These are phyloP conservation scores for Phytophthora fragariaefolia DNA, from an alignment of 352 stramenopile genomes.

Conservation along the genomic window DNA sequence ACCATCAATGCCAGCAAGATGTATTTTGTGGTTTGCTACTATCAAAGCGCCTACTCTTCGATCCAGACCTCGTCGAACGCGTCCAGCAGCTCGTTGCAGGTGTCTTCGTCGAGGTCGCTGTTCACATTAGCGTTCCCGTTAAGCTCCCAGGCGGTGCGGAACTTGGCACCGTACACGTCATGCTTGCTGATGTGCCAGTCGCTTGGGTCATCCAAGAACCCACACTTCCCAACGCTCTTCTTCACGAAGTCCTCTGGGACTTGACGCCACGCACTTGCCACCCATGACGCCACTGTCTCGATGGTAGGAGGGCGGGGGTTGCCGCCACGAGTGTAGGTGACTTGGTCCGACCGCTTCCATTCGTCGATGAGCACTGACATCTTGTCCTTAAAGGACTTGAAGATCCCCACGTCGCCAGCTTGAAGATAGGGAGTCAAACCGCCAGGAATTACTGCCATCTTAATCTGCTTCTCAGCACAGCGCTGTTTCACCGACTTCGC, in stretches of 20 bases:
- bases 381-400: conserved; percentile 23
- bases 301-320: conserved; percentile 1
- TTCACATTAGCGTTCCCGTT: not conserved
- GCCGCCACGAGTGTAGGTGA: conserved; percentile 3
- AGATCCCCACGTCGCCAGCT: conserved; percentile 16
- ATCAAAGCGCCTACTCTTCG: not conserved
- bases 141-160: not conserved
- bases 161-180: not conserved
- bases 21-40: not conserved
- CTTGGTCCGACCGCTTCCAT: conserved; percentile 2
- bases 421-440: conserved; percentile 22
- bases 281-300: not conserved
- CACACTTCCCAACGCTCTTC: not conserved
- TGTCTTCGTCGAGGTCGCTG: not conserved
- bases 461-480: not conserved
- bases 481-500: not conserved
- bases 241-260: not conserved
- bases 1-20: not conserved
- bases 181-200: not conserved
- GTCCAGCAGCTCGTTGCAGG: not conserved
- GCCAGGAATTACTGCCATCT: conserved; percentile 20
- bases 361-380: conserved; percentile 16
- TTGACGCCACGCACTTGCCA: not conserved
- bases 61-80: not conserved
- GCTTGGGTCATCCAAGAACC: not conserved